Evolutionary conservation across 1,284 basidiomycete species (phyloP).

Genomic region (Stereum hirsutum): DNA sequence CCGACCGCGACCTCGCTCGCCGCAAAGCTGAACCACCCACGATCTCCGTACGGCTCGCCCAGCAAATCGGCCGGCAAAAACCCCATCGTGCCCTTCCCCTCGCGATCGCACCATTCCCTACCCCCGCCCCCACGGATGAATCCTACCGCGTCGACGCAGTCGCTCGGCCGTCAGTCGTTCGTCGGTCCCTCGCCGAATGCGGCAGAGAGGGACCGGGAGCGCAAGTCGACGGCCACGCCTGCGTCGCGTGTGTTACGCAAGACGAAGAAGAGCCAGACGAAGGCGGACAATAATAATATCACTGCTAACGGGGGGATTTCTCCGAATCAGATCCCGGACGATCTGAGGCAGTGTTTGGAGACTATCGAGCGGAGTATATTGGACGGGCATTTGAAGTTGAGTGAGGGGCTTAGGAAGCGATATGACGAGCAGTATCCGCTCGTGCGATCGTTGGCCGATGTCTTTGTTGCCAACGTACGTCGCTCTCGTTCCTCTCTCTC

Average conservation of each 20-base stretch:
- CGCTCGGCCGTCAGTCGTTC: constrained; percentile 54
- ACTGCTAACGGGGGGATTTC: constrained; percentile 48
- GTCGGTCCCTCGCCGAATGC: constrained; percentile 21
- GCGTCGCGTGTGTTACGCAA: constrained; percentile 51
- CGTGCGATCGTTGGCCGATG: constrained; percentile 84
- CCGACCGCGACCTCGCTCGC: constrained; percentile 23
- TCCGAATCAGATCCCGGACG: constrained; percentile 75
- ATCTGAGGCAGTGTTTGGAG: constrained; percentile 76
- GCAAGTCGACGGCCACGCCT: constrained; percentile 24
- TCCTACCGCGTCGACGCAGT: constrained; percentile 53
- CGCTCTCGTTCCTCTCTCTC: too few relatives aligned
- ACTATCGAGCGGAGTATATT: constrained; percentile 79
- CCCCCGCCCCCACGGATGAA: constrained; percentile 56
- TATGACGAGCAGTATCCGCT: constrained; percentile 92
- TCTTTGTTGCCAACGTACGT: constrained; percentile 87
- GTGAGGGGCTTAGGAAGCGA: constrained; percentile 73
- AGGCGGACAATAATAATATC: constrained; percentile 25
- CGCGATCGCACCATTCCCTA: constrained; percentile 72
- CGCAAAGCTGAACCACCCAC: constrained; percentile 59
- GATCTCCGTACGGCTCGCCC: constrained; percentile 63
- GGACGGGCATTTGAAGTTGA: constrained; percentile 79
- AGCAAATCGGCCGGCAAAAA: constrained; percentile 31
- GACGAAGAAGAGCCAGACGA: constrained; percentile 48
- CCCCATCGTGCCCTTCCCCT: constrained; percentile 59
- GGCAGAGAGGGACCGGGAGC: constrained; percentile 38